Conservation (phyloP, 768 basidiomycete species). For the Leccinum sublutescens region DNA sequence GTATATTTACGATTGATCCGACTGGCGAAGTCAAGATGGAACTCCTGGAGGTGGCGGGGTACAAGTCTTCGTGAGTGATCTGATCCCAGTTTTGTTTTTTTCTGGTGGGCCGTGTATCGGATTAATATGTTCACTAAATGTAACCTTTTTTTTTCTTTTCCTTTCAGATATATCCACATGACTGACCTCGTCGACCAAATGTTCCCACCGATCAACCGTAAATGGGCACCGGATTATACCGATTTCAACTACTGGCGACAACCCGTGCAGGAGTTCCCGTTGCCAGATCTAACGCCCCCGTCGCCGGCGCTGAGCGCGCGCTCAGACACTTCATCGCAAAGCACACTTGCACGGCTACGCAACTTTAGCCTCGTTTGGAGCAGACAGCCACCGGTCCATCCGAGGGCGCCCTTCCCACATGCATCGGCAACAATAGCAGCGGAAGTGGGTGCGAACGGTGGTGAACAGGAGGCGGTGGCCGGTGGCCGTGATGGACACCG, state of each 20-base stretch:
- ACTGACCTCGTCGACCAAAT: slow-evolving; percentile 99
- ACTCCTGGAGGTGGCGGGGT: slow-evolving; percentile 91
- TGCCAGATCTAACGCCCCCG: slow-evolving; percentile 81
- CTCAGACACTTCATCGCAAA: slow-evolving; percentile 79
- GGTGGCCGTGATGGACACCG: slow-evolving; percentile 22
- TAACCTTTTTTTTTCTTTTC: background rate
- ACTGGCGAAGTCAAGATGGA: slow-evolving; percentile 96
- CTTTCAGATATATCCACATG: slow-evolving; percentile 89
- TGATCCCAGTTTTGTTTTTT: background rate
- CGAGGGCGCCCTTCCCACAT: slow-evolving; percentile 31
- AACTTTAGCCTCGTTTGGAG: slow-evolving; percentile 71
- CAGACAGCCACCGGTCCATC: slow-evolving; percentile 33
- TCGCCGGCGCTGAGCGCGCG: slow-evolving; percentile 94
- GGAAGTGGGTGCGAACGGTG: background rate
- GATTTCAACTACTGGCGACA: slow-evolving; percentile 97
- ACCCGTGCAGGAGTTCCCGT: slow-evolving; percentile 70
- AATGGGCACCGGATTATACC: slow-evolving; percentile 87
- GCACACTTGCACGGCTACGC: slow-evolving; percentile 68
- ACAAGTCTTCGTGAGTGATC: slow-evolving; percentile 83
- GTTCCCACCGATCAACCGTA: slow-evolving; percentile 94
- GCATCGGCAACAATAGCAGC: slow-evolving; percentile 1
- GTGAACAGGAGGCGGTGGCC: background rate
- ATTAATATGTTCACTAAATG: background rate
- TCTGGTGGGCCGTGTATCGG: background rate
- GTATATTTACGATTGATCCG: slow-evolving; percentile 97